A percentile compares a stretch with the other conserved stretches of the same genome.
Conservation (phyloP, 148 eudicot species). For the Vaccinium darrowii region DNA sequence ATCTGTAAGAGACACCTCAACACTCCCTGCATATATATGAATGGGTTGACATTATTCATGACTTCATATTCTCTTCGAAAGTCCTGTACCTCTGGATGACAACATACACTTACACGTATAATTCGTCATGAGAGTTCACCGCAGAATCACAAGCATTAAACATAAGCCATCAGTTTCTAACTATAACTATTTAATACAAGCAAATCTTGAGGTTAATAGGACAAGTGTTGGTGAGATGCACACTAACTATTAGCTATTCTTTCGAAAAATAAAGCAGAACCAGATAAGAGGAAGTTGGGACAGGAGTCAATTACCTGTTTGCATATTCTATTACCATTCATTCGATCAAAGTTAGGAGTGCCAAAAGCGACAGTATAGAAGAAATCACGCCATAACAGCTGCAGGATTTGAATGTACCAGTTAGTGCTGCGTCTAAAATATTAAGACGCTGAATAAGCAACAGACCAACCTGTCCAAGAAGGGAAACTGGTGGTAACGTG, state of each 20-base stretch:
- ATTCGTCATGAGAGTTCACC: background rate
- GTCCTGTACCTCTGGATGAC: background rate
- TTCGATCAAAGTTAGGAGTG: constrained; percentile 73
- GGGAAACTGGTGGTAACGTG: constrained; percentile 89
- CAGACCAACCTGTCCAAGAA: constrained; percentile 78
- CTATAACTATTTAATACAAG: background rate
- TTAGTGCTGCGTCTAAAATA: constrained; percentile 6
- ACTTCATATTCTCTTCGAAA: background rate
- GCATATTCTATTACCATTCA: constrained; percentile 78
- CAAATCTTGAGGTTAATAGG: background rate
- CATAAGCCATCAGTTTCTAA: background rate
- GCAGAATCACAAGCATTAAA: constrained; percentile 5
- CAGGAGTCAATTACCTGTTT: constrained; percentile 60
- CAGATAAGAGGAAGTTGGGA: background rate
- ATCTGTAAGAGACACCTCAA: background rate
- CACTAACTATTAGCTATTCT: background rate
- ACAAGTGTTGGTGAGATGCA: background rate
- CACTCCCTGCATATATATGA: background rate
- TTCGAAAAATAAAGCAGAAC: background rate
- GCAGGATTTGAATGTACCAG: constrained; percentile 23
- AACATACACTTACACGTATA: background rate
- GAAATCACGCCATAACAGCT: constrained; percentile 93
- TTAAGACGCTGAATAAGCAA: background rate
- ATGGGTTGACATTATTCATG: background rate
- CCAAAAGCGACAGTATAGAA: constrained; percentile 85